A percentile compares a stretch with the other conserved stretches of the same genome.
Conservation (phyloP, 2,329 filamentous ascomycete genomes). For the Exophiala sp. region DNA sequence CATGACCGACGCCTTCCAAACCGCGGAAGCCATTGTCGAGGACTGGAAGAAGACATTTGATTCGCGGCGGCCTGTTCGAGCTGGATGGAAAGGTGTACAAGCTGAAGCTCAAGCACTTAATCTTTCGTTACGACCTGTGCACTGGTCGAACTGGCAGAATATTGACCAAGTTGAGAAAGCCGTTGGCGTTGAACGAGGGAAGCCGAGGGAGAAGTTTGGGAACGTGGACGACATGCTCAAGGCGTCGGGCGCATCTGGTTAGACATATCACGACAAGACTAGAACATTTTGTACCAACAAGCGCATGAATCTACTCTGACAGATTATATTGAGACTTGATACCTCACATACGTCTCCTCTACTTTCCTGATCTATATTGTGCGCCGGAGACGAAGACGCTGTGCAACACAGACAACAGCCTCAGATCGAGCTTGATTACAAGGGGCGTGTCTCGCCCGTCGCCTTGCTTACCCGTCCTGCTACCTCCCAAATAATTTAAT, state of each 20-base stretch:
- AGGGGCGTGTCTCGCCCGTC: no score
- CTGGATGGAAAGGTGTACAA: constrained; percentile 76
- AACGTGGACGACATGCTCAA: constrained; percentile 58
- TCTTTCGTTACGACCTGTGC: constrained; percentile 56
- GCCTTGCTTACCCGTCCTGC: no score
- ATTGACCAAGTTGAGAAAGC: constrained; percentile 77
- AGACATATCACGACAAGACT: no score
- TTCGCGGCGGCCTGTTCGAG: constrained; percentile 33
- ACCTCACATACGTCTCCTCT: no score
- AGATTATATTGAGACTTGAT: no score
- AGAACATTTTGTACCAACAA: no score
- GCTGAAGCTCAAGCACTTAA: constrained; percentile 55
- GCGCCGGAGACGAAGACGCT: no score
- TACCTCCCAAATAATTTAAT: no score
- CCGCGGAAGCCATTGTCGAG: constrained; percentile 75
- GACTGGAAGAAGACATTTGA: constrained; percentile 58
- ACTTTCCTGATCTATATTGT: no score
- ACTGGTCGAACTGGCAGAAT: constrained; percentile 79
- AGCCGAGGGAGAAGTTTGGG: constrained; percentile 68
- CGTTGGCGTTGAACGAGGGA: constrained; percentile 64
- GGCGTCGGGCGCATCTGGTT: not conserved
- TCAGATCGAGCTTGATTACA: no score
- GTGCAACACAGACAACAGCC: no score
- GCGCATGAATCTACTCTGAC: no score
- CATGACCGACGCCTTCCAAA: constrained; percentile 90